These are phyloP conservation scores for Camellia japonica DNA, from an alignment of 148 eudicot species.

Conservation along the genomic window DNA sequence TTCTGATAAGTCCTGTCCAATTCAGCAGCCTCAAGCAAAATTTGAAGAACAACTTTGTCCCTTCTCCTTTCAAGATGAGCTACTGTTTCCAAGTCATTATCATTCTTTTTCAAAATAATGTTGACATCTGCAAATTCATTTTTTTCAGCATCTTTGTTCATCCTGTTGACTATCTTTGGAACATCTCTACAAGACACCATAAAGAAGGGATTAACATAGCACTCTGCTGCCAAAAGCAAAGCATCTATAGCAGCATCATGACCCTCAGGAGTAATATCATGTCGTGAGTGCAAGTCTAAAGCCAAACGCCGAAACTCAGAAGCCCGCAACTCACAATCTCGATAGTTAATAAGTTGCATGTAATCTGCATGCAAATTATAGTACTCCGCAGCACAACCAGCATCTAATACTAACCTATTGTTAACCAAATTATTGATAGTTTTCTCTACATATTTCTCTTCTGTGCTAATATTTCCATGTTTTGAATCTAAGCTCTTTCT, in stretches of 20 bases:
- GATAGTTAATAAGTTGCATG: constrained; percentile 56
- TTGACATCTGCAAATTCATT: constrained; percentile 38
- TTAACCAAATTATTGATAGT: constrained; percentile 18
- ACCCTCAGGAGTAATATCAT: constrained; percentile 48
- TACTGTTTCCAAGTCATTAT: constrained; percentile 53
- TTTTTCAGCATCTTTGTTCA: constrained; percentile 22
- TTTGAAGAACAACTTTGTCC: constrained; percentile 65
- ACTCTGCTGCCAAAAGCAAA: constrained; percentile 81
- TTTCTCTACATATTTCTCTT: constrained; percentile 25
- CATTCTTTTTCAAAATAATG: constrained; percentile 37
- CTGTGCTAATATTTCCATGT: constrained; percentile 22
- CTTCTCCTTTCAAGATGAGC: constrained; percentile 63
- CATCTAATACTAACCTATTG: constrained; percentile 24
- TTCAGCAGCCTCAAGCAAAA: constrained; percentile 81
- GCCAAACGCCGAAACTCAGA: constrained; percentile 75
- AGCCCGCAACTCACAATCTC: constrained; percentile 61
- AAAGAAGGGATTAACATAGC: constrained; percentile 74
- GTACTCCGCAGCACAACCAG: constrained; percentile 28
- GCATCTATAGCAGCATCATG: constrained; percentile 79
- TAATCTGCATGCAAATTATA: constrained; percentile 48
- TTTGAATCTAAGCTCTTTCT: constrained; percentile 27
- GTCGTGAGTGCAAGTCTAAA: constrained; percentile 57
- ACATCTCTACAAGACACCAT: constrained; percentile 41
- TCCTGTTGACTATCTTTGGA: constrained; percentile 26
- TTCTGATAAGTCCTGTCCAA: constrained; percentile 51